A percentile compares a stretch with the other conserved stretches of the same genome.
Conservation (phyloP, 1,139 yeast genomes). For the Ashbya aceris region DNA sequence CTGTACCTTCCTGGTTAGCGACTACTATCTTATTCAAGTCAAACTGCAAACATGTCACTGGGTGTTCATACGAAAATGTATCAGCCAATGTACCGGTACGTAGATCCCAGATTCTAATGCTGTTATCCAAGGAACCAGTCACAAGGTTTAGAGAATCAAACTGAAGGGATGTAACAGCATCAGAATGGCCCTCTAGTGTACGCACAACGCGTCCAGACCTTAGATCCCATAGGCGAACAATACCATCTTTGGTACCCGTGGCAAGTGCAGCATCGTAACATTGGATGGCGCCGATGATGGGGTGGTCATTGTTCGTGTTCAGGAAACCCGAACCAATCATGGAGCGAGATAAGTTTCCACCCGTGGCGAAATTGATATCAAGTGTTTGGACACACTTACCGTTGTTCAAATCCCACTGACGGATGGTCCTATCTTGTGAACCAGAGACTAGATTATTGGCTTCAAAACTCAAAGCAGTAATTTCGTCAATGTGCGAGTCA, state of each 20-base stretch:
- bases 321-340: neutral
- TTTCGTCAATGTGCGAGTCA: slow-evolving; percentile 55
- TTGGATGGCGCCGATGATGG: slow-evolving; percentile 30
- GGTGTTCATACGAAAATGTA: slow-evolving; percentile 47
- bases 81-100: slow-evolving; percentile 55
- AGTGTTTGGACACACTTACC: slow-evolving; percentile 42
- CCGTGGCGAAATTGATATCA: slow-evolving; percentile 25
- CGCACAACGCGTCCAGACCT: slow-evolving; percentile 61
- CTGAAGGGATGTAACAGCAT: slow-evolving; percentile 57
- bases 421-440: slow-evolving; percentile 75
- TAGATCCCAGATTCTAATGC: slow-evolving; percentile 63
- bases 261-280: slow-evolving; percentile 65
- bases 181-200: slow-evolving; percentile 60
- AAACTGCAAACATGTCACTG: slow-evolving; percentile 45
- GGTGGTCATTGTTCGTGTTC: slow-evolving; percentile 10
- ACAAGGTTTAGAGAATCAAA: slow-evolving; percentile 56
- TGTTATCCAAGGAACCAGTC: slow-evolving; percentile 57
- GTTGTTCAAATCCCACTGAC: slow-evolving; percentile 79
- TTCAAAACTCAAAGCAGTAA: slow-evolving; percentile 50
- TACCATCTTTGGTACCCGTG: slow-evolving; percentile 68
- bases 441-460: slow-evolving; percentile 69
- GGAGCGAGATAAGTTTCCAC: slow-evolving; percentile 5
- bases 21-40: slow-evolving; percentile 46
- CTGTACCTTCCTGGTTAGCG: slow-evolving; percentile 40
- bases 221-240: slow-evolving; percentile 68